These are phyloP conservation scores for Hygrophoropsis aurantiaca DNA, from an alignment of 768 basidiomycete species.

Conservation along the genomic window DNA sequence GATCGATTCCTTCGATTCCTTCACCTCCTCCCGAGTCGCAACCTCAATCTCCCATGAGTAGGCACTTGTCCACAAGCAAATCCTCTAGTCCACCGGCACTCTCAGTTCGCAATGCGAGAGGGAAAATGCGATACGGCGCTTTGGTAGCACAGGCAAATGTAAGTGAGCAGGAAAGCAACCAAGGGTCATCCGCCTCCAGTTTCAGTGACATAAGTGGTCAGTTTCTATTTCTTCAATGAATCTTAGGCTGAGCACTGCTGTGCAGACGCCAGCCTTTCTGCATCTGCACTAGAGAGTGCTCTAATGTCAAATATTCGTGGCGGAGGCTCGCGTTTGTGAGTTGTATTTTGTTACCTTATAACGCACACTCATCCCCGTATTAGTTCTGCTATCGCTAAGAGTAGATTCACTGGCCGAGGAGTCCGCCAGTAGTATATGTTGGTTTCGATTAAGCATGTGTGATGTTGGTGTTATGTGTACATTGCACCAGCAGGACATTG, in stretches of 20 bases:
- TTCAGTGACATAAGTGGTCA: conserved; percentile 86
- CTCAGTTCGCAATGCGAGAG: conserved; percentile 54
- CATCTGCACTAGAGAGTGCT: conserved; percentile 79
- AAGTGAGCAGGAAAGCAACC: conserved; percentile 60
- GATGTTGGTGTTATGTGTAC: no score
- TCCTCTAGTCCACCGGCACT: conserved; percentile 63
- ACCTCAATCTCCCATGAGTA: conserved; percentile 46
- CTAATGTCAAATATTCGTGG: conserved; percentile 72
- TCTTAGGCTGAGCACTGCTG: background rate
- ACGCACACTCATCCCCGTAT: background rate
- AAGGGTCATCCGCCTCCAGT: conserved; percentile 75
- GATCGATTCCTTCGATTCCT: conserved; percentile 80
- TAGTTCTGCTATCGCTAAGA: conserved; percentile 37
- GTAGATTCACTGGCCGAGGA: conserved; percentile 26
- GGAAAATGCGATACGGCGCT: conserved; percentile 48
- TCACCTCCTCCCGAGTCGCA: conserved; percentile 65
- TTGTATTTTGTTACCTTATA: conserved; percentile 15
- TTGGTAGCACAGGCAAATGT: conserved; percentile 34
- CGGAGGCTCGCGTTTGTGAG: conserved; percentile 70
- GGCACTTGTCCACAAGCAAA: conserved; percentile 52
- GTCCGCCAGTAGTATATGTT: conserved; percentile 20
- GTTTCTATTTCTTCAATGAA: conserved; percentile 19
- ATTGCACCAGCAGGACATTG: no score
- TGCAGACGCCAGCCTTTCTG: conserved; percentile 71
- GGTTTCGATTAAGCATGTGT: no score